These are phyloP conservation scores for Fagopyrum homotropicum DNA, from an alignment of 148 eudicot species.

Conservation along the genomic window DNA sequence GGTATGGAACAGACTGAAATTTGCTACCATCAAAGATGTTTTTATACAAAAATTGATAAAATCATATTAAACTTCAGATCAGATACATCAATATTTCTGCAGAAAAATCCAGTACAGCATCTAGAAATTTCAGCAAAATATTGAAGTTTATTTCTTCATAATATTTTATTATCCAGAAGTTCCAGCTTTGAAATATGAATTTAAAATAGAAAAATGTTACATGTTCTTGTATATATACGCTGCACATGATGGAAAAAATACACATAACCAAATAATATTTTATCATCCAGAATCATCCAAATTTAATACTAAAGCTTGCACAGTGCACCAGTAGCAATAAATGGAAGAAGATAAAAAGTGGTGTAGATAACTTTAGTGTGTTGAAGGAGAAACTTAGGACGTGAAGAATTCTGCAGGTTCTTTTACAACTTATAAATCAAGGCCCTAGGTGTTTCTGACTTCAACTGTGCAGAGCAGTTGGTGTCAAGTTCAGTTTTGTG, in stretches of 20 bases:
- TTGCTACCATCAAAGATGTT: conserved; percentile 44
- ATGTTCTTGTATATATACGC: not conserved
- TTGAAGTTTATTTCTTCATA: not conserved
- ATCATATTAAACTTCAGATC: not conserved
- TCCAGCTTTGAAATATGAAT: not conserved
- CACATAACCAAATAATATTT: not conserved
- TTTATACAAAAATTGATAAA: conserved; percentile 10
- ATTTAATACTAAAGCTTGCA: not conserved
- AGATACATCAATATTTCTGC: not conserved
- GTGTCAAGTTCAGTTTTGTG: not conserved
- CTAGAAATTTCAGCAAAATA: not conserved
- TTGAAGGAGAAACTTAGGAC: not conserved
- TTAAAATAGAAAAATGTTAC: not conserved
- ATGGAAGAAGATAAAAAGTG: not conserved
- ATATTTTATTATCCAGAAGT: not conserved
- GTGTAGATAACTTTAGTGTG: not conserved
- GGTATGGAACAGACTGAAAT: conserved; percentile 99
- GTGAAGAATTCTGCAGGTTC: not conserved
- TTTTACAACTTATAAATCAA: not conserved
- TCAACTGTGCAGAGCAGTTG: not conserved
- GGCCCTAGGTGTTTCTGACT: not conserved
- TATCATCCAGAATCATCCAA: not conserved
- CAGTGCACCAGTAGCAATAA: not conserved
- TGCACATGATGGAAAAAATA: not conserved
- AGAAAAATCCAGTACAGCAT: not conserved